Evolutionary conservation across 1,284 basidiomycete genomes (phyloP).

Genomic region (Thecaphora frezii): DNA sequence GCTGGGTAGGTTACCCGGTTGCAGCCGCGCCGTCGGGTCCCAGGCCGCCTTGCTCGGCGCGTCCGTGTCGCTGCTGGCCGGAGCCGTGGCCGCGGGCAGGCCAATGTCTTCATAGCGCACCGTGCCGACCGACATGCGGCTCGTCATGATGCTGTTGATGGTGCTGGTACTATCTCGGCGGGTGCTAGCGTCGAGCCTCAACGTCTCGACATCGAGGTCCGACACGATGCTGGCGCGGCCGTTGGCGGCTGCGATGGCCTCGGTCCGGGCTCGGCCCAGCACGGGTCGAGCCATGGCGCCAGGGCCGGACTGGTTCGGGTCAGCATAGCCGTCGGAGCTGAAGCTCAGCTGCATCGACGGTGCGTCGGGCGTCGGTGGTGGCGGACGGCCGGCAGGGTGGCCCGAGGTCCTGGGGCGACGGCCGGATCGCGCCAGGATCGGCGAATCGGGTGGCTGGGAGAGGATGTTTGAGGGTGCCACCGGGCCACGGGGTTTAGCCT

Average conservation of each 20-base stretch:
- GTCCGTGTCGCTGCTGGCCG: not conserved
- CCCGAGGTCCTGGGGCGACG: conserved; percentile 18
- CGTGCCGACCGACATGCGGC: conserved; percentile 33
- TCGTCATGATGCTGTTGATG: conserved; percentile 30
- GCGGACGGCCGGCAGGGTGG: conserved; percentile 42
- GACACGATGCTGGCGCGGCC: conserved; percentile 50
- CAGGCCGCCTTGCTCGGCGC: not conserved
- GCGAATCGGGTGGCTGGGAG: conserved; percentile 16
- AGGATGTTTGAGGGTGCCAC: conserved; percentile 36
- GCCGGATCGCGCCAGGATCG: conserved; percentile 12
- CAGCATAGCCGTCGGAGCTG: conserved; percentile 18
- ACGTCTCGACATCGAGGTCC: conserved; percentile 53
- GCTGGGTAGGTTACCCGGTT: not conserved
- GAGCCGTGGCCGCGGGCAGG: not conserved
- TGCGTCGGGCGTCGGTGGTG: conserved; percentile 14
- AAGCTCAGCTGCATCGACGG: not conserved
- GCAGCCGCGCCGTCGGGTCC: not conserved
- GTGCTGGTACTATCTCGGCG: conserved; percentile 45
- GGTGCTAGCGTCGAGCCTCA: conserved; percentile 46
- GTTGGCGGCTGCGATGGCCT: conserved; percentile 41
- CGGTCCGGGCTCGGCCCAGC: conserved; percentile 34
- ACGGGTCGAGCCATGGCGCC: conserved; percentile 26
- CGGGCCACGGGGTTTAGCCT: conserved; percentile 7
- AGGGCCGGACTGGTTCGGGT: conserved; percentile 30
- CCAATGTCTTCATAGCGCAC: conserved; percentile 17